Evolutionary conservation across 768 basidiomycete genomes (phyloP).

Genomic region (Postia placenta): DNA sequence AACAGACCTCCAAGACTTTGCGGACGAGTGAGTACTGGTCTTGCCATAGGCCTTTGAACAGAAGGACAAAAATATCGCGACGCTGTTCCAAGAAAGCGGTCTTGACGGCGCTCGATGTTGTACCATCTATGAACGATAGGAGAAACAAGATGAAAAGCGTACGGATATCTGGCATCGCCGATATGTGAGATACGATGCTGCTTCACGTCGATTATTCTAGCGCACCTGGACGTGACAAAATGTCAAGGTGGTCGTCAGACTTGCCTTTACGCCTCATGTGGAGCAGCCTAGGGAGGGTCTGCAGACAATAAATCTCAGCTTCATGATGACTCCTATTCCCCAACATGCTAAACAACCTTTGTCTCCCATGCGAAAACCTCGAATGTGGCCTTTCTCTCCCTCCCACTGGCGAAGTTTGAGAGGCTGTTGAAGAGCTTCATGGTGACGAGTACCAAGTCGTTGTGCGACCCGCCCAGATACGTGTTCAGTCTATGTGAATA

Average conservation of each 20-base stretch:
- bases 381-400: constrained; percentile 53
- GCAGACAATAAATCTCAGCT: neutral
- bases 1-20: constrained; percentile 65
- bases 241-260: constrained; percentile 29
- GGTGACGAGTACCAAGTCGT: constrained; percentile 59
- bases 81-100: constrained; percentile 65
- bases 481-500: constrained; percentile 54
- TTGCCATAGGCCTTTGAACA: constrained; percentile 69
- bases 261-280: constrained; percentile 64
- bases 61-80: constrained; percentile 51
- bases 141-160: constrained; percentile 70
- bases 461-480: constrained; percentile 55
- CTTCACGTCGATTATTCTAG: neutral
- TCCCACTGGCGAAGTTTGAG: constrained; percentile 58
- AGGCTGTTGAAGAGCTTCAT: constrained; percentile 60
- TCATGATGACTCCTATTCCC: too few relatives aligned
- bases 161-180: constrained; percentile 72
- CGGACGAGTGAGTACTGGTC: constrained; percentile 59
- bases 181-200: neutral
- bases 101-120: constrained; percentile 48
- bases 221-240: constrained; percentile 54
- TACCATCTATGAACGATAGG: constrained; percentile 59
- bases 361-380: constrained; percentile 77
- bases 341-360: constrained; percentile 43
- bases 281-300: constrained; percentile 64